Evolutionary conservation across 352 stramenopile species (phyloP).

Genomic region (Globisporangium cylindrosporum): DNA sequence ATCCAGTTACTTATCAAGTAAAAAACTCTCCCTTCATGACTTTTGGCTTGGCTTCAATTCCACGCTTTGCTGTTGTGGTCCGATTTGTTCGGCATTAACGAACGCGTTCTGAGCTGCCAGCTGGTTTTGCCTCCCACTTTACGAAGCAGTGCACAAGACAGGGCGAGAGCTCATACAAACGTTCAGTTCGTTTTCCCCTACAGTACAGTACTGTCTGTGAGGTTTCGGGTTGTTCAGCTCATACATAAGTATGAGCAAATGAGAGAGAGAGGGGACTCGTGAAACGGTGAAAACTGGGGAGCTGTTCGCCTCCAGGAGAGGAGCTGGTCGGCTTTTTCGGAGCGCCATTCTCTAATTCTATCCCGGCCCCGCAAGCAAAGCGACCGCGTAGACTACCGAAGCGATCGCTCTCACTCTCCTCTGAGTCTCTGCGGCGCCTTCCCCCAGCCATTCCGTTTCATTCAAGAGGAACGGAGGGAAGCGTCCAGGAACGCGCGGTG

Average conservation of each 20-base stretch:
- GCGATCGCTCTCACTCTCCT: background rate
- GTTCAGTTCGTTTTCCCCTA: background rate
- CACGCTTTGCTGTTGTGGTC: background rate
- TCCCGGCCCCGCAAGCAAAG: conserved; percentile 8
- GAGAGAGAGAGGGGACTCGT: background rate
- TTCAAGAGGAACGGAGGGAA: conserved; percentile 13
- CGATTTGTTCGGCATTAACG: background rate
- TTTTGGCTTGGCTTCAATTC: background rate
- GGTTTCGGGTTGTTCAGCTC: background rate
- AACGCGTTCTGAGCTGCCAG: conserved; percentile 7
- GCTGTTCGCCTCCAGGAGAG: background rate
- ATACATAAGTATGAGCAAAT: background rate
- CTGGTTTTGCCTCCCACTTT: conserved; percentile 4
- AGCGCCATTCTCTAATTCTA: conserved; percentile 13
- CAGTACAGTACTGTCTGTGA: background rate
- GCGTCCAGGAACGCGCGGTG: conserved; percentile 7
- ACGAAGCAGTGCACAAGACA: background rate
- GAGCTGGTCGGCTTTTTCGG: background rate
- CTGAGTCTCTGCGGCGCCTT: conserved; percentile 7
- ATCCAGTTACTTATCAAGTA: background rate
- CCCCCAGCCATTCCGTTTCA: conserved; percentile 8
- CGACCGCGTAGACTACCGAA: conserved; percentile 7
- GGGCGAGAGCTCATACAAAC: background rate
- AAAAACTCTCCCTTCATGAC: background rate
- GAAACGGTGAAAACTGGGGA: background rate